phyloP scores from a whole-genome alignment of 108 stramenopile genomes.

The Stephanodiscus minutulus region DNA sequence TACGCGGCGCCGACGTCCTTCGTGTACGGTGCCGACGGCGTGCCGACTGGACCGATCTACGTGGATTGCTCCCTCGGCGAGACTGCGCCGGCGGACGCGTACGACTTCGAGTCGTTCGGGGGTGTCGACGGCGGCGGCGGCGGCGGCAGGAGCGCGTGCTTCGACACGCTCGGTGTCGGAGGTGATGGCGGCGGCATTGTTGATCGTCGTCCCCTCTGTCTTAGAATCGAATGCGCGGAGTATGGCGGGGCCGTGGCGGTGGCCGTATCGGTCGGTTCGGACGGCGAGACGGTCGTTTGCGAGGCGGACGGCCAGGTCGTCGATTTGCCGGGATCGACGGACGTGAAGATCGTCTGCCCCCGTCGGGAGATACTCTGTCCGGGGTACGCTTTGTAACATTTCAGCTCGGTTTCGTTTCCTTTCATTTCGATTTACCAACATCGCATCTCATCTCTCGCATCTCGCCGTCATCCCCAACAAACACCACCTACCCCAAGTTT shows the following conservation, averaged over 20 bases:
- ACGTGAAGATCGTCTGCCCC: slow-evolving; percentile 25
- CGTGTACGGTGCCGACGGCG: slow-evolving; percentile 6
- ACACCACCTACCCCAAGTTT: not conserved
- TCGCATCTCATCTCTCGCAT: not conserved
- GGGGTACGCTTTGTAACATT: slow-evolving; percentile 1
- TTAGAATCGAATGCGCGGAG: slow-evolving; percentile 14
- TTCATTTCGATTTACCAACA: not conserved
- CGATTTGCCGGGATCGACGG: slow-evolving; percentile 4
- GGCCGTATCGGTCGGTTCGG: slow-evolving; percentile 6
- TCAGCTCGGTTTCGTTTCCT: not conserved
- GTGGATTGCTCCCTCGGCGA: slow-evolving; percentile 14
- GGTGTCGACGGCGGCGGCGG: slow-evolving; percentile 4
- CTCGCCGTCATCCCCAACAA: not conserved
- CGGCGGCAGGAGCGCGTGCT: too few relatives aligned
- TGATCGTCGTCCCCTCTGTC: slow-evolving; percentile 30
- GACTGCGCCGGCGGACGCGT: slow-evolving; percentile 8
- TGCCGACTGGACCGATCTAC: slow-evolving; percentile 8
- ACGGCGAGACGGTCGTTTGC: slow-evolving; percentile 26
- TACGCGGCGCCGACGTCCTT: slow-evolving; percentile 29
- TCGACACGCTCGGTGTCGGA: slow-evolving; percentile 34
- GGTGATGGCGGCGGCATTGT: not conserved
- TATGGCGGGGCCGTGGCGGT: slow-evolving; percentile 6
- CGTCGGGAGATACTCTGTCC: slow-evolving; percentile 29
- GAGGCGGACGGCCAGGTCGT: slow-evolving; percentile 24
- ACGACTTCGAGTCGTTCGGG: slow-evolving; percentile 30